Percentiles rank a stretch among this genome's conserved stretches.
Evolutionary conservation across 805 yeast species (phyloP).

Genomic region (Helenozyma rhizophorensis): DNA sequence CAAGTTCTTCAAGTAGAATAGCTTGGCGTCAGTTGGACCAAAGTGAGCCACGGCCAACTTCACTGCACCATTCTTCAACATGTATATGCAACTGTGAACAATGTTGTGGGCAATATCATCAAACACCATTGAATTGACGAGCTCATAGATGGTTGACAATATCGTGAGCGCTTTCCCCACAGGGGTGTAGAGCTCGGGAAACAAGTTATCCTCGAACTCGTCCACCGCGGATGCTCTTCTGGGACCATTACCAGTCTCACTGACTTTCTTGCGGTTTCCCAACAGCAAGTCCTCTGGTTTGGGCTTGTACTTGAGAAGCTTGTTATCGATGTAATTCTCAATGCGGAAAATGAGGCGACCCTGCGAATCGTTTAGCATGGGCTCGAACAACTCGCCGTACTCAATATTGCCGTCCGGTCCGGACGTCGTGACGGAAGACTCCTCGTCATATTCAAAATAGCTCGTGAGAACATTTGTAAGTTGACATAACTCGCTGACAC

Average conservation of each 20-base stretch:
- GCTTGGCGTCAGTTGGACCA: constrained; percentile 54
- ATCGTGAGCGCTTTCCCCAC: constrained; percentile 63
- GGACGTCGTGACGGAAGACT: constrained; percentile 8
- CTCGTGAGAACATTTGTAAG: constrained; percentile 64
- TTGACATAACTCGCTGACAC: constrained; percentile 68
- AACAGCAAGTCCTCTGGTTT: constrained; percentile 63
- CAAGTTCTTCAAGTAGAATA: constrained; percentile 70
- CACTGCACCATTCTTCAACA: constrained; percentile 52
- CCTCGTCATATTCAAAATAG: constrained; percentile 63
- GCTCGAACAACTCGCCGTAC: constrained; percentile 59
- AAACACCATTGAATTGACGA: constrained; percentile 72
- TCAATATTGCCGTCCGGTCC: constrained; percentile 28
- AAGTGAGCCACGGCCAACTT: constrained; percentile 40
- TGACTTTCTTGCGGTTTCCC: constrained; percentile 32
- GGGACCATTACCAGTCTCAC: not conserved
- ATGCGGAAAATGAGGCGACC: constrained; percentile 75
- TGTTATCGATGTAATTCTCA: constrained; percentile 66
- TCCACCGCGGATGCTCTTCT: constrained; percentile 12
- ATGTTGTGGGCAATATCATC: constrained; percentile 87
- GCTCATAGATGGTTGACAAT: constrained; percentile 72
- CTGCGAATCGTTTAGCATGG: constrained; percentile 74
- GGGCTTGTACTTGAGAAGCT: constrained; percentile 63
- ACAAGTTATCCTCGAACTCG: constrained; percentile 35
- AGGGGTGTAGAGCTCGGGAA: constrained; percentile 63
- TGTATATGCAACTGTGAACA: constrained; percentile 68